Conservation (phyloP, 1,284 basidiomycete species). For the Ceratobasidium sp. region DNA sequence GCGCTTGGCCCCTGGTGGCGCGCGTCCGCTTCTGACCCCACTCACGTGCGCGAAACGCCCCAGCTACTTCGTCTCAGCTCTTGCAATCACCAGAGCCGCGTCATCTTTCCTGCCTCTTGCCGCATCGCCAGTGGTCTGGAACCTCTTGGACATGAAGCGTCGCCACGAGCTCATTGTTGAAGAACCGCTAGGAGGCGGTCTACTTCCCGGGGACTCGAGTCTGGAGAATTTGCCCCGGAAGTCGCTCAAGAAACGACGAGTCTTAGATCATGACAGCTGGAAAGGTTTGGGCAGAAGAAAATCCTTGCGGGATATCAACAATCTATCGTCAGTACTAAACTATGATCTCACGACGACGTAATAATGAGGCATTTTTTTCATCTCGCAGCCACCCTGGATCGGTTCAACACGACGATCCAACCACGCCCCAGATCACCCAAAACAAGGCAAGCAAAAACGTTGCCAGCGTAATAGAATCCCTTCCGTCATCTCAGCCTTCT, state of each 20-base stretch:
- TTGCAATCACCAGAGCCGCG: slow-evolving; percentile 12
- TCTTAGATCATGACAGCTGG: slow-evolving; percentile 3
- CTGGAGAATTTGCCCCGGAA: slow-evolving; percentile 10
- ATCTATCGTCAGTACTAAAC: slow-evolving; percentile 18
- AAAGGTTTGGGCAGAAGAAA: background rate
- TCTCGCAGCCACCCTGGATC: background rate
- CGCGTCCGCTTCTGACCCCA: slow-evolving; percentile 2
- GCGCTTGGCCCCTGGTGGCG: slow-evolving; percentile 9
- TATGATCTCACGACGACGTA: background rate
- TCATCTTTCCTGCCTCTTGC: slow-evolving; percentile 7
- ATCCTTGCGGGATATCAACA: slow-evolving; percentile 29
- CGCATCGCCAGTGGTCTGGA: background rate
- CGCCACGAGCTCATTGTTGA: background rate
- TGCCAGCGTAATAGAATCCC: background rate
- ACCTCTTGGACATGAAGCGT: slow-evolving; percentile 22
- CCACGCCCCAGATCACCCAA: background rate
- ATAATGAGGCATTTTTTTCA: background rate
- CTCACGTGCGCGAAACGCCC: slow-evolving; percentile 33
- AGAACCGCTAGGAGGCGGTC: background rate
- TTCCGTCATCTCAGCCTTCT: slow-evolving; percentile 9
- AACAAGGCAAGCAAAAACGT: background rate
- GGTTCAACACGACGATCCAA: background rate
- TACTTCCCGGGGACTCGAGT: background rate
- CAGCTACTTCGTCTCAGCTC: background rate
- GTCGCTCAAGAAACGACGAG: slow-evolving; percentile 20